A percentile compares a stretch with the other conserved stretches of the same genome.
Evolutionary conservation across 805 yeast genomes (phyloP).

Genomic region (Candida stauntonica): DNA sequence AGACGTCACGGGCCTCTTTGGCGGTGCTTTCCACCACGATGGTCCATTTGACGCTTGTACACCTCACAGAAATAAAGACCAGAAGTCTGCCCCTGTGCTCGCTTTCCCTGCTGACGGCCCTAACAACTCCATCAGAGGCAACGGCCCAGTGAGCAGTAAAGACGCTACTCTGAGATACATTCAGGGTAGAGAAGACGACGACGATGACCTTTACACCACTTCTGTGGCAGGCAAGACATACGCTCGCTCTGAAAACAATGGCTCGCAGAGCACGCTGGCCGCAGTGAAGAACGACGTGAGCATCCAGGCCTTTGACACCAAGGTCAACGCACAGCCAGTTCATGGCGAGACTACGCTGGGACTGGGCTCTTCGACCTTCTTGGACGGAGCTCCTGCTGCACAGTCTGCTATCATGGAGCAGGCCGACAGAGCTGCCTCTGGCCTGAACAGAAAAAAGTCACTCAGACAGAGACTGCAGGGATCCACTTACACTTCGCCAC

Average conservation of each 20-base stretch:
- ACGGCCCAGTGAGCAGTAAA: conserved; percentile 51
- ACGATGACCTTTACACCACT: conserved; percentile 29
- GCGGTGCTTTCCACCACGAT: conserved; percentile 95
- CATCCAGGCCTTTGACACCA: conserved; percentile 67
- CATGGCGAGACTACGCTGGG: conserved; percentile 89
- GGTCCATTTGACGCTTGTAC: conserved; percentile 99
- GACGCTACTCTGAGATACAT: conserved; percentile 67
- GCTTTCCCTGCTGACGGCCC: conserved; percentile 98
- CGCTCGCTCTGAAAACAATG: conserved; percentile 10
- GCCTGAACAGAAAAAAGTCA: conserved; percentile 80
- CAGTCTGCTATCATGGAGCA: conserved; percentile 38
- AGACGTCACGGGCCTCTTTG: conserved; percentile 93
- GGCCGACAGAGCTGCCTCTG: conserved; percentile 34
- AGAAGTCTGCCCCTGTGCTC: conserved; percentile 79
- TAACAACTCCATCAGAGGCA: conserved; percentile 75
- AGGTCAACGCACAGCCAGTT: conserved; percentile 60
- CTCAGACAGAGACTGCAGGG: conserved; percentile 56
- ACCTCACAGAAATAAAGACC: conserved; percentile 85
- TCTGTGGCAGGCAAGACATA: conserved; percentile 14
- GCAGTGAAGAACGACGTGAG: conserved; percentile 47
- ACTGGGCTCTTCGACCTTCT: conserved; percentile 84
- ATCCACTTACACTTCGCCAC: conserved; percentile 9
- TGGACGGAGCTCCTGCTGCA: conserved; percentile 95
- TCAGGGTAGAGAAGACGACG: conserved; percentile 60
- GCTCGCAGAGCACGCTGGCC: conserved; percentile 25